These are phyloP conservation scores for Casaregolazyma suthepensis DNA, from an alignment of 1,139 yeast species.

Conservation along the genomic window DNA sequence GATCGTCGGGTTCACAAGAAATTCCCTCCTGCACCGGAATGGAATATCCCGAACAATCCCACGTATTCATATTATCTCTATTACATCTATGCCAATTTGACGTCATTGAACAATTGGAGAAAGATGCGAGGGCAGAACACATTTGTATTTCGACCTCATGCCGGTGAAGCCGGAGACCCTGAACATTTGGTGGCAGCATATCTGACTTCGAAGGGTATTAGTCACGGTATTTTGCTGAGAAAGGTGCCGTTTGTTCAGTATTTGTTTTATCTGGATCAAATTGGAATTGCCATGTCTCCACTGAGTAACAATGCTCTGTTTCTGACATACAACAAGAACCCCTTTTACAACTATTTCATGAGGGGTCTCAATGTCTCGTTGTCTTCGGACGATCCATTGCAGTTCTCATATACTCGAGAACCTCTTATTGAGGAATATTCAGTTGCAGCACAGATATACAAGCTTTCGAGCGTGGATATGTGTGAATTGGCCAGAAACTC, in stretches of 20 bases:
- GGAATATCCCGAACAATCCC: constrained; percentile 78
- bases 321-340: constrained; percentile 89
- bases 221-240: constrained; percentile 89
- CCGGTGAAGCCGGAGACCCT: constrained; percentile 99
- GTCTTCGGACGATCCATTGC: constrained; percentile 90
- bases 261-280: constrained; percentile 84
- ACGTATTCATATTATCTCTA: constrained; percentile 96
- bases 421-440: constrained; percentile 98
- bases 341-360: constrained; percentile 82
- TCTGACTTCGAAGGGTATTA: constrained; percentile 82
- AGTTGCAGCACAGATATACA: constrained; percentile 95
- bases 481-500: constrained; percentile 84
- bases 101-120: constrained; percentile 82
- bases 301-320: constrained; percentile 93
- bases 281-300: constrained; percentile 99
- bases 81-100: constrained; percentile 78
- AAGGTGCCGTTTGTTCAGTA: constrained; percentile 94
- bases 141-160: constrained; percentile 90
- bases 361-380: constrained; percentile 90
- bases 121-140: constrained; percentile 70
- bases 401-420: constrained; percentile 92
- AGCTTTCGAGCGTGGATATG: constrained; percentile 90
- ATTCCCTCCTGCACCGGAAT: constrained; percentile 73
- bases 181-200: constrained; percentile 92
- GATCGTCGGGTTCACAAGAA: constrained; percentile 77